phyloP scores from a whole-genome alignment of 192 early-diverging fungal genomes.

The Dispira parvispora region DNA sequence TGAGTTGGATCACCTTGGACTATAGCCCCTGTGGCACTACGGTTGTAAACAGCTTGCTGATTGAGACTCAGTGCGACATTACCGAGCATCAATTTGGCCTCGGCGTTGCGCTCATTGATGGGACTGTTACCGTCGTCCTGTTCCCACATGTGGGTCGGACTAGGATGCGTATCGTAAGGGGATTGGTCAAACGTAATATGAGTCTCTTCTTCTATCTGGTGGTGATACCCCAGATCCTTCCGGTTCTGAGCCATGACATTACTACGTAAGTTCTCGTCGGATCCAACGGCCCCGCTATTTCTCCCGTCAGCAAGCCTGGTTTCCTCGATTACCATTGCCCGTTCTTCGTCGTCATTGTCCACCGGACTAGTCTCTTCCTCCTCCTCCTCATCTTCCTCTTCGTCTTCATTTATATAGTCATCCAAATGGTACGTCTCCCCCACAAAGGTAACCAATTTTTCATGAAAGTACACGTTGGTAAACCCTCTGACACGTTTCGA shows the following conservation, averaged over 20 bases:
- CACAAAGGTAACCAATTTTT: neutral
- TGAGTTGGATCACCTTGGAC: too few species aligned
- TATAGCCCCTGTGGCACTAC: too few species aligned
- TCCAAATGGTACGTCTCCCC: conserved; percentile 10
- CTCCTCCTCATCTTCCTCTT: conserved; percentile 8
- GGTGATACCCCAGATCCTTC: neutral
- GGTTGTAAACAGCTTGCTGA: too few species aligned
- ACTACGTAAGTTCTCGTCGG: neutral
- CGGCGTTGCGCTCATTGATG: conserved; percentile 7
- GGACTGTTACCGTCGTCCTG: neutral
- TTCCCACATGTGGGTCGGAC: neutral
- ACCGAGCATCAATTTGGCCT: conserved; percentile 4
- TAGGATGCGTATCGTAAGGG: too few species aligned
- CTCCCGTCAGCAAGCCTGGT: neutral
- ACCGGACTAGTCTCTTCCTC: conserved; percentile 12
- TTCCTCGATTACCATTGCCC: neutral
- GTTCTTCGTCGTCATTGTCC: conserved; percentile 10
- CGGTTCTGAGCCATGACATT: neutral
- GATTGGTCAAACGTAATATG: too few species aligned
- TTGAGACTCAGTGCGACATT: neutral
- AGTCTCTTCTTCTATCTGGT: neutral
- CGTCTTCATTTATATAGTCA: conserved; percentile 14
- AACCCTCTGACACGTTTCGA: neutral
- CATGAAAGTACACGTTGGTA: neutral
- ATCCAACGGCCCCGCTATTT: neutral